Evolutionary conservation across 163 green algal genomes (phyloP).

Genomic region (Scenedesmus sp.): DNA sequence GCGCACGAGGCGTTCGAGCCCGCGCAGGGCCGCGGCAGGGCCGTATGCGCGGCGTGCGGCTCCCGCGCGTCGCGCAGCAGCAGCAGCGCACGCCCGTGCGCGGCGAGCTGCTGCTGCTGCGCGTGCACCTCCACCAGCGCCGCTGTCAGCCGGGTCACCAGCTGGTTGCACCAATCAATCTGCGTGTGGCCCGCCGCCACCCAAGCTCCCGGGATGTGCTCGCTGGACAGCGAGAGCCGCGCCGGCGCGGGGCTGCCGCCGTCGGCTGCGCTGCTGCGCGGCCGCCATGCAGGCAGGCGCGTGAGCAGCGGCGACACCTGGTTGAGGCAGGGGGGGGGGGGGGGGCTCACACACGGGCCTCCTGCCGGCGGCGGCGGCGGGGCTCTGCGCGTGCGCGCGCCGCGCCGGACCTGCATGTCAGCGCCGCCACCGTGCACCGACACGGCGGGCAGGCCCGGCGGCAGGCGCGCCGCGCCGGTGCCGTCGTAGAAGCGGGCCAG

Average conservation of each 20-base stretch:
- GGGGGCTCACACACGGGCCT: too few species aligned
- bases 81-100: constrained; percentile 14
- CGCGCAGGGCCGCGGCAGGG: neutral
- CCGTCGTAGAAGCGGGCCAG: constrained; percentile 54
- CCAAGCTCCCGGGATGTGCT: constrained; percentile 64
- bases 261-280: neutral
- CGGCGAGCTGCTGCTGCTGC: constrained; percentile 5
- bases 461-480: constrained; percentile 9
- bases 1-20: neutral
- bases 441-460: constrained; percentile 30
- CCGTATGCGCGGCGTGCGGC: constrained; percentile 5
- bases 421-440: constrained; percentile 47
- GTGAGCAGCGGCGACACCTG: constrained; percentile 24
- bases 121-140: constrained; percentile 48
- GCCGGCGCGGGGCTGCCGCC: neutral
- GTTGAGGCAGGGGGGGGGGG: too few species aligned
- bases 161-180: constrained; percentile 80
- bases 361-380: too few species aligned
- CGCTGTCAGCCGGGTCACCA: constrained; percentile 50
- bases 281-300: neutral
- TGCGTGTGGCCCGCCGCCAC: constrained; percentile 61
- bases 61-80: neutral
- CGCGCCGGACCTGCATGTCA: constrained; percentile 48
- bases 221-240: constrained; percentile 27
- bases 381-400: neutral